A percentile compares a stretch with the other conserved stretches of the same genome.
Conservation (phyloP, 257 asterid species). For the Jaltomata sinuosa region DNA sequence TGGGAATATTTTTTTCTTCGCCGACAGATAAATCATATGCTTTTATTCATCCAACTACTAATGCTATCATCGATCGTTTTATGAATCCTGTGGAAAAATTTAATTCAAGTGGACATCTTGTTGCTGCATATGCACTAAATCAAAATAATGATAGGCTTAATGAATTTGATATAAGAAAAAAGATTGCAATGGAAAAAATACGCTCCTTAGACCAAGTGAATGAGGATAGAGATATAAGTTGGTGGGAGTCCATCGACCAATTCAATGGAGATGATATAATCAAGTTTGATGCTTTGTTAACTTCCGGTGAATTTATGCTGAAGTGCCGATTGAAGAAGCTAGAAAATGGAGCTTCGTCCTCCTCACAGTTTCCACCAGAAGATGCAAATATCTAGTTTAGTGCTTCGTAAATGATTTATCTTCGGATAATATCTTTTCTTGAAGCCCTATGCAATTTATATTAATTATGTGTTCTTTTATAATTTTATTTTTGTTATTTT, state of each 20-base stretch:
- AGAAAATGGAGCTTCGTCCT: neutral
- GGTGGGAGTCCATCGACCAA: neutral
- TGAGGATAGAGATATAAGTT: neutral
- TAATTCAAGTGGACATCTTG: neutral
- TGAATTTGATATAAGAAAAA: neutral
- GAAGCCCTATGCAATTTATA: too few relatives aligned
- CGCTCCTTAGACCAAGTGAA: neutral
- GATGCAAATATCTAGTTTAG: neutral
- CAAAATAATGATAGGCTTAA: neutral
- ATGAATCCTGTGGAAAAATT: too few relatives aligned
- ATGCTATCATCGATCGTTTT: neutral
- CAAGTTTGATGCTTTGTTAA: neutral
- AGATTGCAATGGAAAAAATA: neutral
- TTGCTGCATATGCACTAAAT: neutral
- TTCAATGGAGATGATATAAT: neutral
- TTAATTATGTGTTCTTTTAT: neutral
- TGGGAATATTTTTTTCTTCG: constrained; percentile 22
- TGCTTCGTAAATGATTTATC: neutral
- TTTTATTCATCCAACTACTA: constrained; percentile 25
- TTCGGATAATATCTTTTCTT: neutral
- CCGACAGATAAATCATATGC: constrained; percentile 32
- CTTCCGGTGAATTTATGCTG: neutral
- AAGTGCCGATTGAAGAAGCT: neutral
- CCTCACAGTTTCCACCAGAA: neutral
- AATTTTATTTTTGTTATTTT: neutral